Base-by-base conservation (phyloP, 345 rosid genomes). In the Brassica rapa region DNA sequence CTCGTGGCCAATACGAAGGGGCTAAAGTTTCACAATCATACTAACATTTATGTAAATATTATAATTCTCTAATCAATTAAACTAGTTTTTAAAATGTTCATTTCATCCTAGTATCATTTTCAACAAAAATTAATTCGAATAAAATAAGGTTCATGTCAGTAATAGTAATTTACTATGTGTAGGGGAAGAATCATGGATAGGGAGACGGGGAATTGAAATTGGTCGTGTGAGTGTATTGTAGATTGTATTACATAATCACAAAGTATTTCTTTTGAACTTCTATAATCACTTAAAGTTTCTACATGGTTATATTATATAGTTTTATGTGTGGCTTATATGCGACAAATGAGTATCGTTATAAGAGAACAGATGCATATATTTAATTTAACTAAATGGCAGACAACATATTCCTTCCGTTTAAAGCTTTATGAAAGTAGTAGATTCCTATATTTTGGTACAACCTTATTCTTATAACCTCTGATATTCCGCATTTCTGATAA, bases 361-460 rank as follows among this genome's bases (percentile, higher is more conserved):
- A 56, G 30, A 67, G 60, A 62, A 51, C 23, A 16, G 46, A 65
- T 55, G 72, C 72, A 74, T 63, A 69, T 69, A 53, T 75, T 63
- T 55, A 63, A 75, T 51, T 41, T 15, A 8, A 53, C 30, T 62
- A 80, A 80, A 80, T 80, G 83, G 83, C 83, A 80, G 83, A 80
- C 83, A 80, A 80, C 80, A 80, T 39, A 64, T 75, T 75, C 83
- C 49, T 65, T 80, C 75, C 65, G 21, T 55, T 74, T 14, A 80
- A 80, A 80, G 83, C 68, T 80, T 69, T 80, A 56, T 63, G 46
- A 80, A 80, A 80, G 83, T 80, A 65, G 80, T 80, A 65, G 80
- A 80, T 80, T 75, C 83, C 76, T 70, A 75, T 25, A 80, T 64
- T 66, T 63, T 70, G 27, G 66, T 62, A 69, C 83, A 55, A 69